Evolutionary conservation across 805 yeast genomes (phyloP), one percentile per base, ranked within the genome.

Genomic region (Nakazawaea laoshanensis): DNA sequence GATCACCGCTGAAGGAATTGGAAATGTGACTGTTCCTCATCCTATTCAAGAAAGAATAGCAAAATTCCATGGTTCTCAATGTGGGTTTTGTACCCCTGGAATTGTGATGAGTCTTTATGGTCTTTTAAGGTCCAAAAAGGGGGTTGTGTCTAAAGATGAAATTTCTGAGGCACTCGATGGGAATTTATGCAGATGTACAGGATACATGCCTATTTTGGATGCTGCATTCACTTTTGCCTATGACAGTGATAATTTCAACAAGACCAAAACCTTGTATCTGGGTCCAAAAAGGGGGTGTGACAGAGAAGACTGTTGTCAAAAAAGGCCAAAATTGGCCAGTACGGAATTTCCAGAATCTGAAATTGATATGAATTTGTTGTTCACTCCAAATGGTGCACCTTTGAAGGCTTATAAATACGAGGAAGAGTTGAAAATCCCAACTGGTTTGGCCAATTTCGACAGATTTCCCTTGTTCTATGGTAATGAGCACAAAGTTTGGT

Each of bases 41-140:
- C 67, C 71, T 2, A 64, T 61, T n/a, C 72, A 65, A 42, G 70
- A 65, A 40, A 50, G 72, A 15, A 62, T 65, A 23, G 70, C 70
- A 10, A 54, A 59, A 34, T 61, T 61, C 41, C 70, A 65, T 36
- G 72, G 72, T 5, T 63, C 70, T 1, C 72, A 65, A 44, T 65
- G 72, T 44, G 72, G 72, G 3, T 65, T 64, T 42, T 65, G 72
- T 40, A 65, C 72, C 5, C 72, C 71, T 1, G 72, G 72, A 5
- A 65, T 65, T 32, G 68, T 65, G 7, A 65, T 65, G 72, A 59
- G 66, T 24, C 41, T 65, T 32, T 65, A 65, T 33, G 55, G 67
- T 1, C 43, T 65, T 32, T 43, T 65, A 17, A 49, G 71, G 21
- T 52, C 61, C 21, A 52, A 59, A 19, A 50, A 57, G 7, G 63